Evolutionary conservation across 441 rosid genomes (phyloP).

Genomic region (Brassica balearica): DNA sequence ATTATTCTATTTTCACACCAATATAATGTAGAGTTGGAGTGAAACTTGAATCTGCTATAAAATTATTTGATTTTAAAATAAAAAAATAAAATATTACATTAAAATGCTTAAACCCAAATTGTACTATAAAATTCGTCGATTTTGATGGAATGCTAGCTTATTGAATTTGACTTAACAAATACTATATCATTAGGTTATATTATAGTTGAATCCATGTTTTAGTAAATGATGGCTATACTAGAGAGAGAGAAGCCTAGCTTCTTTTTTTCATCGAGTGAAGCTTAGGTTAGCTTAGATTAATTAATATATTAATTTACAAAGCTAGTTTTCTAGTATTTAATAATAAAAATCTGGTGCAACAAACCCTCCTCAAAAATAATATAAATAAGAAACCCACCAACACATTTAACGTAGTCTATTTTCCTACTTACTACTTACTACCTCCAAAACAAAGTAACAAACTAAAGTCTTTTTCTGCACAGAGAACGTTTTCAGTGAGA

Average conservation of each 20-base stretch:
- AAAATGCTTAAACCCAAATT: background rate
- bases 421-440: background rate
- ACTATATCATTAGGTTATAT: background rate
- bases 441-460: constrained; percentile 11
- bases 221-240: background rate
- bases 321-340: background rate
- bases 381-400: background rate
- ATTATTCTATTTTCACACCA: background rate
- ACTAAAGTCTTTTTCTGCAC: background rate
- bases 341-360: constrained; percentile 8
- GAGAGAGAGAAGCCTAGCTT: no score
- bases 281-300: no score
- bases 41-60: no score
- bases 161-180: background rate
- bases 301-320: background rate
- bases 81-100: no score
- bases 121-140: background rate
- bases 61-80: no score
- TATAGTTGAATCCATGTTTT: background rate
- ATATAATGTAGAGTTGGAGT: no score
- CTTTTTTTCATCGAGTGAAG: no score
- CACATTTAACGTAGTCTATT: constrained; percentile 16
- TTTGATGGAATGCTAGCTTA: constrained; percentile 10
- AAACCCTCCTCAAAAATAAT: background rate
- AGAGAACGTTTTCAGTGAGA: constrained; percentile 5